These are phyloP conservation scores for Spergularia azorica DNA, from an alignment of 179 eudicot species.

Conservation along the genomic window DNA sequence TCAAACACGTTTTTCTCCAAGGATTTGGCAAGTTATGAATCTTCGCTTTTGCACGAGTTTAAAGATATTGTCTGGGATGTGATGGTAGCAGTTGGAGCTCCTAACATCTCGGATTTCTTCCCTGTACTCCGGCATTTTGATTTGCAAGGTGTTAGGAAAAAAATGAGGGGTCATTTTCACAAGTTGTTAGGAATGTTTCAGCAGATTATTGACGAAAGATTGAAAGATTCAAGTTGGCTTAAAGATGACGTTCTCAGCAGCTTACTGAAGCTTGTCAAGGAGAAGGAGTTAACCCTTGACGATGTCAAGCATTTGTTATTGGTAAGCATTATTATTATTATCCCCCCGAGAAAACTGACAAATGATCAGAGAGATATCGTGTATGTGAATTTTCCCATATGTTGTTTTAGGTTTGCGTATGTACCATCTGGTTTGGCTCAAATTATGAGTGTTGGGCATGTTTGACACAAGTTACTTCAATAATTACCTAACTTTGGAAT, in stretches of 20 bases:
- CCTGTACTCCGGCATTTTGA: slow-evolving; percentile 19
- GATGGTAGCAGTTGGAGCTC: slow-evolving; percentile 14
- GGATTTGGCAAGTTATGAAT: slow-evolving; percentile 20
- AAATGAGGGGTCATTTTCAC: neutral
- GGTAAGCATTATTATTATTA: slow-evolving; percentile 2
- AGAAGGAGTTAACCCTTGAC: slow-evolving; percentile 13
- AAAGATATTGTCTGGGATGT: slow-evolving; percentile 18
- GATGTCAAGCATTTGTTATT: slow-evolving; percentile 24
- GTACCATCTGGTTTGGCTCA: no score
- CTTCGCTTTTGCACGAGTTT: slow-evolving; percentile 13
- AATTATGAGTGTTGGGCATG: no score
- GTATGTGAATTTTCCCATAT: no score
- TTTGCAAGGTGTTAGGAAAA: slow-evolving; percentile 22
- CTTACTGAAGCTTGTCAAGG: slow-evolving; percentile 10
- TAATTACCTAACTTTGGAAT: neutral
- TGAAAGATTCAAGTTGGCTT: neutral
- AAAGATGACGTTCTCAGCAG: slow-evolving; percentile 21
- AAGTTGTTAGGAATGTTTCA: slow-evolving; percentile 11
- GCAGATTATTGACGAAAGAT: slow-evolving; percentile 20
- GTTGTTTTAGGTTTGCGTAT: no score
- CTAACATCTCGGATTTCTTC: slow-evolving; percentile 21
- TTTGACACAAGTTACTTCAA: no score
- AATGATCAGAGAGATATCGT: no score
- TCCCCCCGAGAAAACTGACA: no score
- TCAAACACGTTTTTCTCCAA: slow-evolving; percentile 25